Evolutionary conservation across 2,329 filamentous ascomycete species (phyloP), one percentile per base, ranked within the genome.

Genomic region (Alternaria triticimaculans): DNA sequence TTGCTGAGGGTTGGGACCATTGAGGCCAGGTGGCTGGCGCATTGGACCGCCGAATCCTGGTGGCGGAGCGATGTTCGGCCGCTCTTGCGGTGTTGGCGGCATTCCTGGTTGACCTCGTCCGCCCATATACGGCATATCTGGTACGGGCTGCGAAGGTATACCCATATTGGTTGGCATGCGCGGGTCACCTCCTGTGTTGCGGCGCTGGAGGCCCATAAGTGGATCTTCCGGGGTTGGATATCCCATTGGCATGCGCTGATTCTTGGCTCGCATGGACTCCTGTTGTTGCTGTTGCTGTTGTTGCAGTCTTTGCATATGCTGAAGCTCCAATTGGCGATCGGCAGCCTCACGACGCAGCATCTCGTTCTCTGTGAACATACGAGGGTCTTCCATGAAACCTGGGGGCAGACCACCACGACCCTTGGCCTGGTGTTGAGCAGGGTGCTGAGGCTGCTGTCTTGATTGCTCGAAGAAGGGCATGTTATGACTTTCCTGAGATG

Each of bases 81-180:
- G 76, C 33, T 80, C 78, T 65, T 78, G 74, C 6, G 78, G 76
- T 49, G 77, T 73, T 23, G 75, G 76, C 20, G 76, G 76, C 76
- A 80, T 79, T 21, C 77, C 77, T 20, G 71, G 73, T 50, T 78
- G 75, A 33, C 75, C 74, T 41, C 75, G 71, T 50, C 70, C 72
- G 18, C 72, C 69, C 74, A 80, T 76, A 60, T 71, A 78, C 6
- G 70, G 73, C 67, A 79, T 74, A 8, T 80, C 78, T 14, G 76
- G 76, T 11, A 76, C 62, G 7, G 78, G 74, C 58, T 80, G 78
- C 21, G 79, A 80, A n/a, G 79, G 79, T 25, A 81, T 81, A 23
- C 79, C 79, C 79, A 81, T 80, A 59, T 81, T 81, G 25, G 75
- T 78, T 67, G 79, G 70, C 54, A 78, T 78, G 11, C 78, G 78